These are phyloP conservation scores for Isoetes taiwanensis DNA, from an alignment of 75 land plant genomes.

Conservation along the genomic window DNA sequence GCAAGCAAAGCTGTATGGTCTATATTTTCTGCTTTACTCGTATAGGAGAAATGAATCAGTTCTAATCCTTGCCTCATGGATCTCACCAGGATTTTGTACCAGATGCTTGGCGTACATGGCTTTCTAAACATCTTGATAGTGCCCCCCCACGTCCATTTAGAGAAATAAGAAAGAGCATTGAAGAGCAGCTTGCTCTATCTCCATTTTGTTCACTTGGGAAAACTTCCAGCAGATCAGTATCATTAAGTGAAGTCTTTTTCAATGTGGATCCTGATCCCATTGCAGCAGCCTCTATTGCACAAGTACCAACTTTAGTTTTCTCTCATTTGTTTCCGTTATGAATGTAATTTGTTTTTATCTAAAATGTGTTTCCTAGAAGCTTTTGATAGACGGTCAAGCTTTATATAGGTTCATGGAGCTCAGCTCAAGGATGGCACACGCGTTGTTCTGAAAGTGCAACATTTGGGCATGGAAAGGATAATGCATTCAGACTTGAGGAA, in stretches of 20 bases:
- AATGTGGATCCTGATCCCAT: slow-evolving; percentile 19
- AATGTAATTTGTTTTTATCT: neutral
- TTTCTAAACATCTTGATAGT: slow-evolving; percentile 30
- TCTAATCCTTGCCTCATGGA: neutral
- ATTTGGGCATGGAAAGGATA: slow-evolving; percentile 29
- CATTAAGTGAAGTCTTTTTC: slow-evolving; percentile 24
- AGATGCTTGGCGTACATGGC: slow-evolving; percentile 28
- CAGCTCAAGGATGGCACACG: slow-evolving; percentile 16
- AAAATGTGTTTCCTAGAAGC: neutral
- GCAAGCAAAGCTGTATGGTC: slow-evolving; percentile 34
- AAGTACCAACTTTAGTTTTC: slow-evolving; percentile 12
- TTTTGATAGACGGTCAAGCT: neutral
- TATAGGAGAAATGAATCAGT: neutral
- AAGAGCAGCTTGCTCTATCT: slow-evolving; percentile 19
- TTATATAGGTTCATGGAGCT: slow-evolving; percentile 31
- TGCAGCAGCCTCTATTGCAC: slow-evolving; percentile 39
- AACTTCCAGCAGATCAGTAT: neutral
- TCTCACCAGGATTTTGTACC: slow-evolving; percentile 32
- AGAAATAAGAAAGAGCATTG: slow-evolving; percentile 19
- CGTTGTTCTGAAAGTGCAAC: slow-evolving; percentile 34
- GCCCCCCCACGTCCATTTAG: slow-evolving; percentile 31
- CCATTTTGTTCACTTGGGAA: slow-evolving; percentile 4
- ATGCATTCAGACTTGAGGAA: slow-evolving; percentile 35
- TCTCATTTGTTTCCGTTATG: neutral
- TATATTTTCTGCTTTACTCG: neutral